These are phyloP conservation scores for Casuarina cunninghamiana DNA, from an alignment of 306 rosid genomes.

Conservation along the genomic window DNA sequence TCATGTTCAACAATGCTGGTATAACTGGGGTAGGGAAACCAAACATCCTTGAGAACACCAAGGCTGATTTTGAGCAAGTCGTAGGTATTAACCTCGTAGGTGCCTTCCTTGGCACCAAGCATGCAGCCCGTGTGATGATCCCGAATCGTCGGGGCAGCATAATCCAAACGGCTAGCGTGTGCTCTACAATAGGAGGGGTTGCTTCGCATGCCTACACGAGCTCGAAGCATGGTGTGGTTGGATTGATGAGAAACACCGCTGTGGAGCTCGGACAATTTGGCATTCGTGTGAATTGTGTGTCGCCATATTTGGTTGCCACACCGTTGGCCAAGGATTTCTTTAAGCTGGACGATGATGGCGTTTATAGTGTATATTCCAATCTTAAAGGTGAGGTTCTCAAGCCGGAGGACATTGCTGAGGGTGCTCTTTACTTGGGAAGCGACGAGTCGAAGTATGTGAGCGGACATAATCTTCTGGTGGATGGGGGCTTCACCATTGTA, in stretches of 20 bases:
- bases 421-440: slow-evolving; percentile 51
- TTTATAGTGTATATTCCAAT: slow-evolving; percentile 16
- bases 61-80: slow-evolving; percentile 38
- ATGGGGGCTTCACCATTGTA: slow-evolving; percentile 42
- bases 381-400: slow-evolving; percentile 28
- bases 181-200: slow-evolving; percentile 29
- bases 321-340: slow-evolving; percentile 30
- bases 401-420: slow-evolving; percentile 47
- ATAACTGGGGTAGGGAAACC: neutral
- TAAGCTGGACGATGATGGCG: slow-evolving; percentile 28
- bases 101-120: slow-evolving; percentile 43
- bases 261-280: slow-evolving; percentile 53
- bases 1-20: slow-evolving; percentile 62
- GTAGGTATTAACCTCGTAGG: slow-evolving; percentile 38
- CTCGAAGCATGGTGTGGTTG: slow-evolving; percentile 49
- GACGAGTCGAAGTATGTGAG: slow-evolving; percentile 53
- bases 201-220: slow-evolving; percentile 38
- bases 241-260: slow-evolving; percentile 37
- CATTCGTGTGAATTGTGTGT: slow-evolving; percentile 52
- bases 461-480: slow-evolving; percentile 48
- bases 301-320: slow-evolving; percentile 38
- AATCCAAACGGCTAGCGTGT: slow-evolving; percentile 32
- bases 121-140: slow-evolving; percentile 53
- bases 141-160: slow-evolving; percentile 38
- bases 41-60: slow-evolving; percentile 25